Evolutionary conservation across 495 filamentous ascomycete species (phyloP).

Genomic region (Penicillium flavigenum): DNA sequence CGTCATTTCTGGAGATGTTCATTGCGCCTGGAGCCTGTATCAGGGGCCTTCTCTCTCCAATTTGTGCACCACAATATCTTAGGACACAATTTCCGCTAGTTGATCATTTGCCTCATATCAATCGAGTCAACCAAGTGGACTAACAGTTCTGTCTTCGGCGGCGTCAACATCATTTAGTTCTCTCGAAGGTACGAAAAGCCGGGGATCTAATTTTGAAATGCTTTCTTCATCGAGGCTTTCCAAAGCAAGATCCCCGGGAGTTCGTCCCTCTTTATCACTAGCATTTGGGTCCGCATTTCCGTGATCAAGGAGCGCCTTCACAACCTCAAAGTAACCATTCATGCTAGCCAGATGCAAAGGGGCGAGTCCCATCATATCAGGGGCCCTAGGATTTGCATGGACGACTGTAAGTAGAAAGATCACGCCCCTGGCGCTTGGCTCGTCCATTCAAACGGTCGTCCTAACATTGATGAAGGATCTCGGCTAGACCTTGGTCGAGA

Average conservation of each 20-base stretch:
- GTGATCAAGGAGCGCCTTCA: background rate
- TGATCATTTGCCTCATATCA: background rate
- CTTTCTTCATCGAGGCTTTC: background rate
- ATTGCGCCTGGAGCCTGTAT: background rate
- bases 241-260: background rate
- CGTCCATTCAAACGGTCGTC: too few relatives aligned
- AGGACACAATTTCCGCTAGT: background rate
- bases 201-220: background rate
- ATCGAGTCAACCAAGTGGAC: background rate
- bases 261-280: background rate
- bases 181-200: background rate
- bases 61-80: background rate
- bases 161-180: background rate
- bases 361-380: background rate
- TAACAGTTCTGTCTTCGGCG: background rate
- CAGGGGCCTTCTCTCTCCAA: background rate
- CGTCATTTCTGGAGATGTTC: background rate
- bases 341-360: background rate
- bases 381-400: background rate
- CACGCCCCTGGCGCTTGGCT: too few relatives aligned
- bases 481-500: too few relatives aligned
- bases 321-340: background rate
- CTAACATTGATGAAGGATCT: too few relatives aligned
- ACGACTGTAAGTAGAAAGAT: background rate
- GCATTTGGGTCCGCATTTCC: background rate